A percentile compares a stretch with the other conserved stretches of the same genome.
phyloP scores from a whole-genome alignment of 495 filamentous ascomycete species.

The Daldinia concentrica region DNA sequence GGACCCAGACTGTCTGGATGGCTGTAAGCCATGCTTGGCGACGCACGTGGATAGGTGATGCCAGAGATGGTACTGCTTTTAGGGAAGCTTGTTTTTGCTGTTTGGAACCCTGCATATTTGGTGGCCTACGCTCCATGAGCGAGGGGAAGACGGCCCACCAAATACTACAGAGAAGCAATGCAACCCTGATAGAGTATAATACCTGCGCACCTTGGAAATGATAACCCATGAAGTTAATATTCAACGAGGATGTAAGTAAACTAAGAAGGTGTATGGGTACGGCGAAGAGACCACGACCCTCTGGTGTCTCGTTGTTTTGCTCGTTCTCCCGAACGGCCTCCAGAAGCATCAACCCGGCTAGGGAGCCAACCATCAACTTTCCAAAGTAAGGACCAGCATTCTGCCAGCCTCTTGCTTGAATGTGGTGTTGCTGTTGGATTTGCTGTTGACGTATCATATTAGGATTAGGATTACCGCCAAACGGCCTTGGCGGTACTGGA shows the following conservation, averaged over 20 bases:
- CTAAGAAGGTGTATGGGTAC: conserved; percentile 67
- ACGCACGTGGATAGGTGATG: conserved; percentile 85
- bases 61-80: conserved; percentile 70
- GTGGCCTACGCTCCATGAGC: conserved; percentile 62
- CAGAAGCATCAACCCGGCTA: conserved; percentile 90
- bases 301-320: conserved; percentile 65
- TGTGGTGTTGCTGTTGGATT: conserved; percentile 55
- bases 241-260: conserved; percentile 51
- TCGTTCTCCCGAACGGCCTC: conserved; percentile 73
- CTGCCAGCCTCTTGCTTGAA: conserved; percentile 54
- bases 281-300: conserved; percentile 74
- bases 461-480: conserved; percentile 48
- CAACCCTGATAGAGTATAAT: conserved; percentile 63
- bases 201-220: conserved; percentile 52
- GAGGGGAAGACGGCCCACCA: conserved; percentile 74
- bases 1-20: conserved; percentile 94
- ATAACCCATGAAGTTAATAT: conserved; percentile 60
- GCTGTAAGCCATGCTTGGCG: conserved; percentile 94
- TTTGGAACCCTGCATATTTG: conserved; percentile 56
- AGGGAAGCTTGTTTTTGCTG: conserved; percentile 49
- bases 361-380: conserved; percentile 89
- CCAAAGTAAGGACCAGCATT: conserved; percentile 60
- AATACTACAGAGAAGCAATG: conserved; percentile 71
- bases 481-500: conserved; percentile 53
- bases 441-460: conserved; percentile 58